These are phyloP conservation scores for Guyanaporus albipodus DNA, from an alignment of 768 basidiomycete species.

Conservation along the genomic window DNA sequence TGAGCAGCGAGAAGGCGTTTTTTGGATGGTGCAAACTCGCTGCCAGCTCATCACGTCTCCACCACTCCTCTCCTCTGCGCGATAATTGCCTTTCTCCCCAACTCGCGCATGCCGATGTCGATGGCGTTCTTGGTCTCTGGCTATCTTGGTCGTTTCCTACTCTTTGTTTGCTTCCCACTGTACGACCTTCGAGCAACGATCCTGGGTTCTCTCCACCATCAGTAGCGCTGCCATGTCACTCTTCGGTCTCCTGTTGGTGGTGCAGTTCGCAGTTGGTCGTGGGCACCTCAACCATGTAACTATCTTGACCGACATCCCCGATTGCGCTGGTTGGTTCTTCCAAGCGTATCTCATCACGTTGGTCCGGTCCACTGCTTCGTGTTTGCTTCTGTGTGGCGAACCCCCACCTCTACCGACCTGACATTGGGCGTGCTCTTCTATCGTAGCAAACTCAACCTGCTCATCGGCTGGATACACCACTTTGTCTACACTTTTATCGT, in stretches of 20 bases:
- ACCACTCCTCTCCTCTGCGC: no score
- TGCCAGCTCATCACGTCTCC: conserved; percentile 20
- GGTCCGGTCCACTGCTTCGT: conserved; percentile 18
- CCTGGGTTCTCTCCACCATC: conserved; percentile 46
- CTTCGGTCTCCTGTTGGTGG: conserved; percentile 38
- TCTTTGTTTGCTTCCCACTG: conserved; percentile 28
- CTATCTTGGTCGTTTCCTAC: conserved; percentile 26
- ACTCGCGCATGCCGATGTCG: conserved; percentile 18
- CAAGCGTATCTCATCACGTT: conserved; percentile 42
- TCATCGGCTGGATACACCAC: conserved; percentile 57
- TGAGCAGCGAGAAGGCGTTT: conserved; percentile 34
- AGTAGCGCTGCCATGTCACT: conserved; percentile 40
- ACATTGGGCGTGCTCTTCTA: conserved; percentile 44
- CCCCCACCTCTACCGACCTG: conserved; percentile 39
- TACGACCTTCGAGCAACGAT: conserved; percentile 37
- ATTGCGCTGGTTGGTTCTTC: conserved; percentile 37
- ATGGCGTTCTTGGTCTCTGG: conserved; percentile 19
- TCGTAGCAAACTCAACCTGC: conserved; percentile 41
- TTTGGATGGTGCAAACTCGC: conserved; percentile 16
- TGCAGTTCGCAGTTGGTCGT: conserved; percentile 23
- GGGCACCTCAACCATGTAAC: conserved; percentile 27
- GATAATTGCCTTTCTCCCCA: conserved; percentile 20
- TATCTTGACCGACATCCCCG: conserved; percentile 20
- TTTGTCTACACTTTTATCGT: conserved; percentile 40
- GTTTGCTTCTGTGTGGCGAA: conserved; percentile 9